A percentile compares a stretch with the other conserved stretches of the same genome.
phyloP scores from a whole-genome alignment of 169 alveolate species.

The Amoebophrya sp. region DNA sequence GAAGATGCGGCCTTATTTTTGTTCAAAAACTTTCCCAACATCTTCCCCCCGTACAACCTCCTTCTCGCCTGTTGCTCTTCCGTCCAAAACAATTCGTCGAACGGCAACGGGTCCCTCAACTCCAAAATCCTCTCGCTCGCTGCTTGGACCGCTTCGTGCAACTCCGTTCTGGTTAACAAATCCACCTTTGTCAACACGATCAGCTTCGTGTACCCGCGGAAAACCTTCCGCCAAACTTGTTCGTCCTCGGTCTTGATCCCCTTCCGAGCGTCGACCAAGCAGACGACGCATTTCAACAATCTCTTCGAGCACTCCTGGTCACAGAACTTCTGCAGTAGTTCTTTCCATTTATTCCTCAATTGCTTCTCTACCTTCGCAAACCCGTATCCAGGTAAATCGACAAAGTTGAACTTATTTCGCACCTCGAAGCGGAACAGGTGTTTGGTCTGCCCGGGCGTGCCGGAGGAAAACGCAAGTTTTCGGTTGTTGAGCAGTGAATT shows the following conservation, averaged over 20 bases:
- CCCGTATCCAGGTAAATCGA: neutral
- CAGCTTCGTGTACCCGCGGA: neutral
- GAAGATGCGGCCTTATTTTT: neutral
- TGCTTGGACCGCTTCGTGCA: neutral
- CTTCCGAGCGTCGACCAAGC: neutral
- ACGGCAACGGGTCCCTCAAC: neutral
- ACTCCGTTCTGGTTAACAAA: neutral
- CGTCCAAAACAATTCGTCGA: neutral
- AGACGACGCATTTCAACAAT: neutral
- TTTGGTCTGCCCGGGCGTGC: neutral
- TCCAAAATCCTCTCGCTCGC: neutral
- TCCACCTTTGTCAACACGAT: neutral
- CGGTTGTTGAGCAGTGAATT: neutral
- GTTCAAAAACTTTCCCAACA: neutral
- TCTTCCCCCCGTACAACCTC: neutral
- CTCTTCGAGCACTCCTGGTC: neutral
- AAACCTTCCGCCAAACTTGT: neutral
- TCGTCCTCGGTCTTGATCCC: conserved; percentile 5
- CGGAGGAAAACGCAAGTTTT: neutral
- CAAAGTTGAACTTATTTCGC: neutral
- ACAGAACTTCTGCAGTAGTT: neutral
- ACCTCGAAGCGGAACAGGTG: conserved; percentile 1
- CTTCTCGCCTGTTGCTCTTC: neutral
- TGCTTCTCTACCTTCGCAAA: neutral
- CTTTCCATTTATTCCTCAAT: neutral